Evolutionary conservation across 1,284 basidiomycete genomes (phyloP).

Genomic region (Caloboletus firmus): DNA sequence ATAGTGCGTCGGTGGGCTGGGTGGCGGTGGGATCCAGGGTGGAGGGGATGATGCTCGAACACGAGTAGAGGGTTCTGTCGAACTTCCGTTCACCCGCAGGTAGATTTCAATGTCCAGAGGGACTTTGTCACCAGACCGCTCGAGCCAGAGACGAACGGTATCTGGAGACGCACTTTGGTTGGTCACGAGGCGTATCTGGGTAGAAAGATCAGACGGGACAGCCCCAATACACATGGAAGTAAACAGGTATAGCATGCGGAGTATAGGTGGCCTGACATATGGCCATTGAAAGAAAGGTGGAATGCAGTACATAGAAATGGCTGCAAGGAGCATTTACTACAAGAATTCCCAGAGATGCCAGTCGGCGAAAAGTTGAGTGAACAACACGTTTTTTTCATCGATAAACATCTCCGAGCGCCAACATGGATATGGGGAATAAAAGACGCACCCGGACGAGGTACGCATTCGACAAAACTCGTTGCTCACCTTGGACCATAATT

Average conservation of each 20-base stretch:
- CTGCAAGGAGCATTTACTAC: slow-evolving; percentile 10
- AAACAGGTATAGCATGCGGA: slow-evolving; percentile 12
- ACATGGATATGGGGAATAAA: slow-evolving; percentile 4
- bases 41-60: slow-evolving; percentile 36
- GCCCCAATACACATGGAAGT: slow-evolving; percentile 1
- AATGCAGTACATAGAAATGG: neutral
- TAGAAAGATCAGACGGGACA: slow-evolving; percentile 1
- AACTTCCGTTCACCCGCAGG: slow-evolving; percentile 49
- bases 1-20: slow-evolving; percentile 37
- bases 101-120: slow-evolving; percentile 78
- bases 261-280: slow-evolving; percentile 9
- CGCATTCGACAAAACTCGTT: neutral
- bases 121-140: slow-evolving; percentile 64
- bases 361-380: neutral
- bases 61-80: slow-evolving; percentile 26
- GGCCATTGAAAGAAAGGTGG: slow-evolving; percentile 1
- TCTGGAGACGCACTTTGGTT: slow-evolving; percentile 69
- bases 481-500: slow-evolving; percentile 71
- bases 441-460: slow-evolving; percentile 5
- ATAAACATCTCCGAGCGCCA: slow-evolving; percentile 16
- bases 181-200: slow-evolving; percentile 68
- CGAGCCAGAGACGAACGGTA: slow-evolving; percentile 74
- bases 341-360: slow-evolving; percentile 1
- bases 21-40: slow-evolving; percentile 41
- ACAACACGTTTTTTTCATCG: slow-evolving; percentile 15